Evolutionary conservation across 148 eudicot genomes (phyloP).

Genomic region (Rhododendron vialii): DNA sequence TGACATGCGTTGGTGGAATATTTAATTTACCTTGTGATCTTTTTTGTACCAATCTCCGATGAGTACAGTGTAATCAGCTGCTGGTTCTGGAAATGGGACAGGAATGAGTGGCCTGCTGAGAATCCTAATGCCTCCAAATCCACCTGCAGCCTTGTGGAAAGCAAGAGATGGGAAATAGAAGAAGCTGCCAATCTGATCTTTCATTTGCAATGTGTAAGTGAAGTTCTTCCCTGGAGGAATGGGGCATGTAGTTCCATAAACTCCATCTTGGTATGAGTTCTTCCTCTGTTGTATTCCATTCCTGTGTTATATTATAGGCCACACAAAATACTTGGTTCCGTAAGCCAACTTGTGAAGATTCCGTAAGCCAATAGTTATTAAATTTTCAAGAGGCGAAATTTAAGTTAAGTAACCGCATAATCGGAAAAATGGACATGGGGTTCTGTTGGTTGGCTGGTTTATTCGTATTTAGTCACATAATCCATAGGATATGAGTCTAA

Average conservation of each 20-base stretch:
- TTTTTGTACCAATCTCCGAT: constrained; percentile 70
- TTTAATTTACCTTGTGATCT: constrained; percentile 39
- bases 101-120: constrained; percentile 71
- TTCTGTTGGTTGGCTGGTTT: neutral
- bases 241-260: constrained; percentile 85
- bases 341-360: neutral
- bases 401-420: neutral
- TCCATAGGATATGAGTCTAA: neutral
- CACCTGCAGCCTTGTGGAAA: constrained; percentile 86
- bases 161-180: constrained; percentile 76
- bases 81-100: constrained; percentile 68
- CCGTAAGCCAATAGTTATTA: too few species aligned
- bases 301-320: constrained; percentile 30
- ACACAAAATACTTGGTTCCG: neutral
- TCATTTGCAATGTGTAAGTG: constrained; percentile 69
- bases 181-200: constrained; percentile 87
- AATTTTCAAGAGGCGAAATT: neutral
- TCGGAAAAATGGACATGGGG: neutral
- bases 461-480: neutral
- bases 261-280: constrained; percentile 75
- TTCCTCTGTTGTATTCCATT: constrained; percentile 76
- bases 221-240: constrained; percentile 78
- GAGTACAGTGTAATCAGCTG: constrained; percentile 55
- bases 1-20: neutral
- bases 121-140: constrained; percentile 66